Base-by-base conservation (phyloP, 371 early-diverging fungal species). In the Apophysomyces ossiformis region DNA sequence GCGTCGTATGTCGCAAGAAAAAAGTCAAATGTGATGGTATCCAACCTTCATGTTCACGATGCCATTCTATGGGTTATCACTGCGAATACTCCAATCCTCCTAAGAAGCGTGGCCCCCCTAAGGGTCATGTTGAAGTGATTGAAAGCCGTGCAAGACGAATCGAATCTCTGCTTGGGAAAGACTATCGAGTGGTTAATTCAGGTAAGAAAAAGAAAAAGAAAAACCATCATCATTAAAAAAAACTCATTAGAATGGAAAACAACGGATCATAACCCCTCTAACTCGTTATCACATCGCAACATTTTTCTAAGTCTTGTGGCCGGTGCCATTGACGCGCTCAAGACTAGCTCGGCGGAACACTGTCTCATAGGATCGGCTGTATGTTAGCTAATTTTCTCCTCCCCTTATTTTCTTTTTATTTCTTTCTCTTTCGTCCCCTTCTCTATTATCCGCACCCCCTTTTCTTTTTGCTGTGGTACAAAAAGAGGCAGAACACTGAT, bases 71-170 rank as follows among this genome's bases (percentile, higher is more conserved):
- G 66, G 76, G 78, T 26, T 61, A 68, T 7, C 59, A 62, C 36
- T 83, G 83, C 45, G 70, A 80, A 58, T 83, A 83, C 63, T 67
- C 78, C n/a, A 74, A 76, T 37, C 75, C 76, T 37, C 75, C 77
- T 8, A 72, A 72, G 47, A 83, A 83, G 58, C 74, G 90, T 54
- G 92, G 92, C 0, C 92, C 92, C 7, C 90, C 91, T 39, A 92
- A 91, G 73, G 90, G 89, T 11, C 87, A 88, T 67, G 87, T 90
- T 13, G 92, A 90, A 58, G 83, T 87, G 13, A 92, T 92, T 57
- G 90, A 89, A 57, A 86, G 78, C 68, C 75, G 90, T 50, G 82
- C 89, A 21, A 88, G 85, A 69, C 86, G 87, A 60, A 86, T 89
- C 41, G 90, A 92, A 66, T 86, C 84, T 18, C 78, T 92, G 57